These are phyloP conservation scores for Penicillium longicatenatum DNA, from an alignment of 495 filamentous ascomycete species.

Conservation along the genomic window DNA sequence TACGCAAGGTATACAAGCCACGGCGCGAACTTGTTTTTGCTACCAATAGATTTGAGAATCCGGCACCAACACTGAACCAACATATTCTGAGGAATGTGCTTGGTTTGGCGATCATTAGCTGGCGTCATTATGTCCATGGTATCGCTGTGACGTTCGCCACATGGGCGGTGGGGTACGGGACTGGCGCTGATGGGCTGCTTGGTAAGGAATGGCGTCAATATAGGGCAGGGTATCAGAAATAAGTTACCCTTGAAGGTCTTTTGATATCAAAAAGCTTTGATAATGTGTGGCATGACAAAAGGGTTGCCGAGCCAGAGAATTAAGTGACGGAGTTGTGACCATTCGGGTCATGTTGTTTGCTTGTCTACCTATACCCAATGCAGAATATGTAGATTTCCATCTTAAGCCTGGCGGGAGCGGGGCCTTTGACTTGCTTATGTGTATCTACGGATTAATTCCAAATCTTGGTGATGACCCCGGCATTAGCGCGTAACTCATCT, in stretches of 20 bases:
- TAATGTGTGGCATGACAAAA: not conserved
- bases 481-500: not conserved
- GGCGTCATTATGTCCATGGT: not conserved
- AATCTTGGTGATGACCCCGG: not conserved
- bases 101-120: not conserved
- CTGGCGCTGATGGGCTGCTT: not conserved
- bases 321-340: not conserved
- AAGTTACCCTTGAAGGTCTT: not conserved
- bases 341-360: not conserved
- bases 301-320: not conserved
- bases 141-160: constrained; percentile 1
- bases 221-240: not conserved
- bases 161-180: not conserved
- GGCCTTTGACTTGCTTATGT: not conserved
- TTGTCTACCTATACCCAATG: not conserved
- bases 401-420: not conserved
- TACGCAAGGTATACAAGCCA: not conserved
- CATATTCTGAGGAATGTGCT: not conserved
- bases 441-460: not conserved
- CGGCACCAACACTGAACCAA: not conserved
- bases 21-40: not conserved
- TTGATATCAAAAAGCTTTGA: not conserved
- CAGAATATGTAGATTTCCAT: not conserved
- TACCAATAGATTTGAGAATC: not conserved
- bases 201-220: not conserved